Conservation (phyloP, 345 rosid genomes). For the Nephelium lappaceum region DNA sequence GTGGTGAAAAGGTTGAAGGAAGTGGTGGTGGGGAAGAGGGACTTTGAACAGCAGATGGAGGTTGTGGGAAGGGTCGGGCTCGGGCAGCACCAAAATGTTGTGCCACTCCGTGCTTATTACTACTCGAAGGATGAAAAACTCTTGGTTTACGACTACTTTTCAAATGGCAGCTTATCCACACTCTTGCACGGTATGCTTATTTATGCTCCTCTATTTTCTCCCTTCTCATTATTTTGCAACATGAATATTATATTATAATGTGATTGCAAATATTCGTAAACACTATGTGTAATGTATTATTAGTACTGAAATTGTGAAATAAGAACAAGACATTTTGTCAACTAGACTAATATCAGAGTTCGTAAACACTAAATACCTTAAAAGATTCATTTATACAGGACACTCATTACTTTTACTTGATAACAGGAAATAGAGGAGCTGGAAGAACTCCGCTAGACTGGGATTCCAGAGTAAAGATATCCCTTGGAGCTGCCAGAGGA, state of each 20-base stretch:
- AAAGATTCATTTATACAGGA: not conserved
- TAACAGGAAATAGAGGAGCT: conserved; percentile 55
- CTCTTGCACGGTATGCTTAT: conserved; percentile 69
- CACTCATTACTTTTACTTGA: conserved; percentile 16
- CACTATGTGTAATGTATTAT: not conserved
- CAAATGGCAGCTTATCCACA: conserved; percentile 62
- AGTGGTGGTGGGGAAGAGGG: conserved; percentile 73
- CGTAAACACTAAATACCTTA: not conserved
- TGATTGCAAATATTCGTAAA: not conserved
- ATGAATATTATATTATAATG: not conserved
- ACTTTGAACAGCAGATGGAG: conserved; percentile 96
- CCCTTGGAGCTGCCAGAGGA: conserved; percentile 68
- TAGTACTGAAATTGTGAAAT: not conserved
- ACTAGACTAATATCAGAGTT: not conserved
- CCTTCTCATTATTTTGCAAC: not conserved
- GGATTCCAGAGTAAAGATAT: conserved; percentile 69
- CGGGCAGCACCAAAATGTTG: conserved; percentile 68
- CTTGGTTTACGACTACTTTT: conserved; percentile 66
- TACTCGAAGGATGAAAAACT: conserved; percentile 93
- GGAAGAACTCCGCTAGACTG: conserved; percentile 72
- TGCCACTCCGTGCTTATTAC: conserved; percentile 82
- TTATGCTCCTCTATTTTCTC: not conserved
- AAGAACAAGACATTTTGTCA: not conserved
- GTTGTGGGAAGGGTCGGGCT: conserved; percentile 64
- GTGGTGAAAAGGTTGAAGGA: conserved; percentile 89